These are phyloP conservation scores for Ophiosphaerella herpotricha DNA, from an alignment of 2,329 filamentous ascomycete genomes.

Conservation along the genomic window DNA sequence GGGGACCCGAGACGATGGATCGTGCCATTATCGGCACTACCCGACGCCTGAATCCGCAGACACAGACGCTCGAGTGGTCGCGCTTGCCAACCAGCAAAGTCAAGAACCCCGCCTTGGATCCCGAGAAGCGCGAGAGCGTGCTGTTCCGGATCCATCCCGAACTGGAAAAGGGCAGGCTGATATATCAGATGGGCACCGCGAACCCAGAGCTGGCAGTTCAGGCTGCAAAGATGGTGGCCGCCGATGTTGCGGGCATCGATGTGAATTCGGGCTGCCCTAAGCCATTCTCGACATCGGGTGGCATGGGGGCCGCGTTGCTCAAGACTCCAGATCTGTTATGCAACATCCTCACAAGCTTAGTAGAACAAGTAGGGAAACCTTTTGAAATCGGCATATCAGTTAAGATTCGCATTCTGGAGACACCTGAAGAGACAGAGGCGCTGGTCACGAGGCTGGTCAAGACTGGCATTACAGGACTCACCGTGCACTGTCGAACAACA, in stretches of 20 bases:
- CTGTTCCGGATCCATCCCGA: conserved; percentile 84
- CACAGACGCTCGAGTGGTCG: conserved; percentile 83
- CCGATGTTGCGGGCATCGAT: conserved; percentile 90
- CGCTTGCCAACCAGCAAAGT: conserved; percentile 73
- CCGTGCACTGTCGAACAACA: conserved; percentile 93
- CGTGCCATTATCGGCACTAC: conserved; percentile 86
- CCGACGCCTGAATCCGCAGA: conserved; percentile 74
- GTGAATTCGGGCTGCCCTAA: conserved; percentile 99
- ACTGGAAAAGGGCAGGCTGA: conserved; percentile 72
- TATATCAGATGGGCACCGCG: conserved; percentile 92
- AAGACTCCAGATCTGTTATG: conserved; percentile 82
- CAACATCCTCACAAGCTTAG: conserved; percentile 80
- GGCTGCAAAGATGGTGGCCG: conserved; percentile 81
- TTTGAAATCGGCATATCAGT: conserved; percentile 93
- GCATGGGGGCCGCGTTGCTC: conserved; percentile 93
- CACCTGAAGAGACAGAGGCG: conserved; percentile 72
- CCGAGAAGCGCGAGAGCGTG: conserved; percentile 63
- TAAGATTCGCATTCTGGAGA: conserved; percentile 89
- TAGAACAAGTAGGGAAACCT: conserved; percentile 74
- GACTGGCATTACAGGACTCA: conserved; percentile 90
- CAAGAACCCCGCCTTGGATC: conserved; percentile 60
- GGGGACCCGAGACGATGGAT: conserved; percentile 97
- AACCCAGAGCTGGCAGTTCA: conserved; percentile 80
- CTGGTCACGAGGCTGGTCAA: conserved; percentile 78
- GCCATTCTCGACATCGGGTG: conserved; percentile 88